A percentile compares a stretch with the other conserved stretches of the same genome.
These are phyloP conservation scores for Blepharisma undulans DNA, from an alignment of 169 alveolate genomes.

Conservation along the genomic window DNA sequence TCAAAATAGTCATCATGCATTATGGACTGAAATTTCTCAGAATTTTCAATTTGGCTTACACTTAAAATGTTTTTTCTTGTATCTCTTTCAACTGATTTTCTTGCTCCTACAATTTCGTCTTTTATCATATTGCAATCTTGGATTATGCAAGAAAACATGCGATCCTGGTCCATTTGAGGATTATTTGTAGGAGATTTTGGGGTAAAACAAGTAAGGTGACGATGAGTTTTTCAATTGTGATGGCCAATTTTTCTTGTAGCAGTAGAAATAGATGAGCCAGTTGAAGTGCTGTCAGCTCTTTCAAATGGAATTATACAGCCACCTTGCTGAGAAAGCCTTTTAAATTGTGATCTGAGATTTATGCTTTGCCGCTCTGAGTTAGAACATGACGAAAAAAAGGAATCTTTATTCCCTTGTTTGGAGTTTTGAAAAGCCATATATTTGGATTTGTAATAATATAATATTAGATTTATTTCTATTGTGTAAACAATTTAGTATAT, in stretches of 20 bases:
- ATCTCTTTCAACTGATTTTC: not conserved
- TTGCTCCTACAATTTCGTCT: not conserved
- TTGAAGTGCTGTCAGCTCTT: not conserved
- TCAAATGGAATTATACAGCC: not conserved
- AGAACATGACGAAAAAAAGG: not conserved
- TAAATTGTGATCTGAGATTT: not conserved
- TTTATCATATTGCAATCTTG: not conserved
- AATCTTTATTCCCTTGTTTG: not conserved
- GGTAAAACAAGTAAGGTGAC: not conserved
- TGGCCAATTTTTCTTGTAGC: not conserved
- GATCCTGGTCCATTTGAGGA: not conserved
- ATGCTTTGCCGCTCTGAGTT: not conserved
- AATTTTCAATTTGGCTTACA: not conserved
- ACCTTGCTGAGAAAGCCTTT: not conserved
- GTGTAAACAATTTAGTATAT: not conserved
- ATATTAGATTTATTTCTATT: too few species aligned
- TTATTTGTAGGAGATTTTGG: not conserved
- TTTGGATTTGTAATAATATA: not conserved
- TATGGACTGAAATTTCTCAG: not conserved
- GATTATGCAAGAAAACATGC: not conserved
- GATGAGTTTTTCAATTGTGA: not conserved
- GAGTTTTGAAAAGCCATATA: not conserved
- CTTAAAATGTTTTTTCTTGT: not conserved
- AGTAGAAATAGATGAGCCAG: not conserved
- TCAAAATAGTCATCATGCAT: not conserved